Percentiles rank a stretch among this genome's conserved stretches.
Evolutionary conservation across 306 rosid genomes (phyloP).

Genomic region (Pterocarpus santalinus): DNA sequence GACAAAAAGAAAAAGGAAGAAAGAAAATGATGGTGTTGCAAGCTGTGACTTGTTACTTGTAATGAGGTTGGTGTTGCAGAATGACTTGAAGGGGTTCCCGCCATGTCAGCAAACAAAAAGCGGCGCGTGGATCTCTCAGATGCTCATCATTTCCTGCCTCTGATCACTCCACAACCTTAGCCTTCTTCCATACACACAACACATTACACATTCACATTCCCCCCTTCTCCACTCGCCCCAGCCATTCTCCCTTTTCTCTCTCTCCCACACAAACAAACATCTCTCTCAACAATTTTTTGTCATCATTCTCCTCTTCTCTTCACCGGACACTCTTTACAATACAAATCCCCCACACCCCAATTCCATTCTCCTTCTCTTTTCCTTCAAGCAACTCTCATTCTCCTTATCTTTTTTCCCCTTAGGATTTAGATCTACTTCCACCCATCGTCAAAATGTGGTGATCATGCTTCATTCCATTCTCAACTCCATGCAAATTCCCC

Average conservation of each 20-base stretch:
- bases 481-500: neutral
- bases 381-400: conserved; percentile 13
- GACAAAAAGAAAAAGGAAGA: too few species aligned
- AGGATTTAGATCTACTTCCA: conserved; percentile 1
- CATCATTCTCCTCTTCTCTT: conserved; percentile 16
- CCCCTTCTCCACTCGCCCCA: neutral
- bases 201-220: too few species aligned
- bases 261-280: neutral
- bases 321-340: neutral
- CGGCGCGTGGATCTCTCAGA: conserved; percentile 46
- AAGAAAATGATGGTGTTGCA: too few species aligned
- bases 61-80: too few species aligned
- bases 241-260: too few species aligned
- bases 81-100: neutral
- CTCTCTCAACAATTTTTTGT: conserved; percentile 7
- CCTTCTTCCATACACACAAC: neutral
- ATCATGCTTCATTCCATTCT: neutral
- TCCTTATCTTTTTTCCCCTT: neutral
- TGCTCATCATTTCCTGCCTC: conserved; percentile 33
- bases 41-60: too few species aligned
- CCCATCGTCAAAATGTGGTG: too few species aligned
- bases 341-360: neutral
- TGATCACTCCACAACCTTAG: neutral
- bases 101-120: conserved; percentile 47
- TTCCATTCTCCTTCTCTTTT: conserved; percentile 26